Conservation (phyloP, 1,284 basidiomycete genomes). For the Tilletia horrida region DNA sequence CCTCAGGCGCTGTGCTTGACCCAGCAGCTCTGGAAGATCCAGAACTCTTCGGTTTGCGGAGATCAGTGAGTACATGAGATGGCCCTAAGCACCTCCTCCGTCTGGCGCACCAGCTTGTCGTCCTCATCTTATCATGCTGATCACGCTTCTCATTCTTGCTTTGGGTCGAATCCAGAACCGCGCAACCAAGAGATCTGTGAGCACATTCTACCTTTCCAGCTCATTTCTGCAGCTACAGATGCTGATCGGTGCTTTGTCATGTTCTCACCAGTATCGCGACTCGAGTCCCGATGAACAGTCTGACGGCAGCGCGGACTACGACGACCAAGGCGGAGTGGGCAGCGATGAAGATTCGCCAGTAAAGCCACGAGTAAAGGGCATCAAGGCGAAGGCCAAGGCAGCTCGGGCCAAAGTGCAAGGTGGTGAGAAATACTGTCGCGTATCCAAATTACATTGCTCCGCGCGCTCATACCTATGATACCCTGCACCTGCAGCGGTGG, state of each 20-base stretch:
- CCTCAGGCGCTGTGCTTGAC: not conserved
- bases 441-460: no score
- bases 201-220: not conserved
- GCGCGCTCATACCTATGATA: no score
- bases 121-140: no score
- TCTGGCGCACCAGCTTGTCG: no score
- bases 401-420: no score
- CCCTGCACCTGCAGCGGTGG: not conserved
- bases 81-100: no score
- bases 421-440: no score
- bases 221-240: not conserved
- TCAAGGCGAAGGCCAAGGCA: constrained; percentile 21
- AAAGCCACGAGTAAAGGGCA: not conserved
- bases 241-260: not conserved
- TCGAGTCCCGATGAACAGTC: constrained; percentile 15
- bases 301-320: constrained; percentile 12
- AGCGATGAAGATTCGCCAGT: not conserved
- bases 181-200: no score
- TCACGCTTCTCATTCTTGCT: no score
- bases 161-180: no score
- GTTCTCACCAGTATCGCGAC: constrained; percentile 15
- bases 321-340: not conserved
- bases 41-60: constrained; percentile 54
- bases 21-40: constrained; percentile 29
- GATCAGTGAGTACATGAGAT: constrained; percentile 50